Evolutionary conservation across 768 basidiomycete species (phyloP), one percentile per base, ranked within the genome.

Genomic region (Gelatoporia subvermispora): DNA sequence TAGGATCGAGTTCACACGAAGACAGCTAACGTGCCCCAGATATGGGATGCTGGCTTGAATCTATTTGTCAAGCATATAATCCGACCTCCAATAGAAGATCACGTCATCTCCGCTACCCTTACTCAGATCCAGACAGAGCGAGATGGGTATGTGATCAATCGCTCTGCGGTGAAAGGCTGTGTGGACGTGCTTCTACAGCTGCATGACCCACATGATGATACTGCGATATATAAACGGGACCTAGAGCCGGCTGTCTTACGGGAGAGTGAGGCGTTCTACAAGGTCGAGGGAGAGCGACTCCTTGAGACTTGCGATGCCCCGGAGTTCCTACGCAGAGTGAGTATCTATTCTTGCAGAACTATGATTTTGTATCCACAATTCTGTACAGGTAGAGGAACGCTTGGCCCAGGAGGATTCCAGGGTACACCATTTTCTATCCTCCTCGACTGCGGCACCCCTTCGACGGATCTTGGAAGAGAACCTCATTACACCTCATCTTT

Each of bases 1-100:
- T 61, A 99, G 96, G 96, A 99, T 71, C 89, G 93, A 39, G 87
- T 90, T 11, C 88, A 95, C 60, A 85, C 88, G 1, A 79, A 79
- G 52, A 63, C 75, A 35, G 83, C 84, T n/a, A 72, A 76, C 7
- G 82, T 95, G 2, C 92, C 88, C 0, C 75, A 81, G 49, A 93
- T 88, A 25, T 84, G 80, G 72, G 84, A 93, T 7, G 81, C 86
- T 38, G 94, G 96, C 8, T 72, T 89, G 22, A 72, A 82, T 18
- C 76, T 96, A 23, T 98, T 99, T 68, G 72, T 92, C 45, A 75
- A 82, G 48, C 82, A 83, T 51, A 91, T 96, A 60, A 81, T 93
- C 54, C 74, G 75, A 42, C 72, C 81, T 36, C 84, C 92, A 42
- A 94, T 98, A 68, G 82, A 88, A 57, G 80, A 83, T 24, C 88